Percentiles rank a stretch among this genome's conserved stretches.
These are phyloP conservation scores for Diplodia seriata DNA, from an alignment of 2,329 filamentous ascomycete species.

Conservation along the genomic window DNA sequence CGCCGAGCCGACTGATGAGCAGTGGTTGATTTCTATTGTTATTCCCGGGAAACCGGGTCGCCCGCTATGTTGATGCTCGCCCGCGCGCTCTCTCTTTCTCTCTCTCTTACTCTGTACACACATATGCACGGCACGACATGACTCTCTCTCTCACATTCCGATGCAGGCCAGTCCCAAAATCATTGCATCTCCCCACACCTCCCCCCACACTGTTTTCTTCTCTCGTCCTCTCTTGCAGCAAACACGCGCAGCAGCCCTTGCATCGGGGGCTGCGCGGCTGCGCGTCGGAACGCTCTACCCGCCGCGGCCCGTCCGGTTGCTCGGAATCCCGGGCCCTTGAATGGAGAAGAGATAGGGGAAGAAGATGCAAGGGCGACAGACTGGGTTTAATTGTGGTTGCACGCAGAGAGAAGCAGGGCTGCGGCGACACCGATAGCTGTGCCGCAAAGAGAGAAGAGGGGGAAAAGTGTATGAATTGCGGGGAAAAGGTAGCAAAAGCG, in stretches of 20 bases:
- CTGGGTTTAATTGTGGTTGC: too few species aligned
- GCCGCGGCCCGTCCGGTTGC: slow-evolving; percentile 6
- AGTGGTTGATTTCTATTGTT: too few species aligned
- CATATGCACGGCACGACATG: background rate
- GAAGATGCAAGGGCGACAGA: too few species aligned
- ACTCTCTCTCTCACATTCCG: background rate
- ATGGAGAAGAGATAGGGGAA: background rate
- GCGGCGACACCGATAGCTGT: too few species aligned
- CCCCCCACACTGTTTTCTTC: background rate
- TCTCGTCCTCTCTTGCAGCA: slow-evolving; percentile 7
- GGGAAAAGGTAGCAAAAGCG: too few species aligned
- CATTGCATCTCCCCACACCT: too few species aligned
- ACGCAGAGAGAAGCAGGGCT: too few species aligned
- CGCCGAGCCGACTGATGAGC: background rate
- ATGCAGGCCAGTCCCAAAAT: background rate
- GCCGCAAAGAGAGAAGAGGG: too few species aligned
- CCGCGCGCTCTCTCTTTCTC: background rate
- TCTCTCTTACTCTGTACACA: too few species aligned
- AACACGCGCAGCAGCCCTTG: background rate
- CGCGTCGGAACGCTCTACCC: slow-evolving; percentile 10
- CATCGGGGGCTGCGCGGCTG: slow-evolving; percentile 4
- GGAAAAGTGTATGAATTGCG: too few species aligned
- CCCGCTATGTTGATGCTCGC: background rate
- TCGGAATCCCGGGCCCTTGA: background rate
- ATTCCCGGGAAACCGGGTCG: background rate